phyloP scores from a whole-genome alignment of 352 stramenopile species.

The Pythium coloratum region DNA sequence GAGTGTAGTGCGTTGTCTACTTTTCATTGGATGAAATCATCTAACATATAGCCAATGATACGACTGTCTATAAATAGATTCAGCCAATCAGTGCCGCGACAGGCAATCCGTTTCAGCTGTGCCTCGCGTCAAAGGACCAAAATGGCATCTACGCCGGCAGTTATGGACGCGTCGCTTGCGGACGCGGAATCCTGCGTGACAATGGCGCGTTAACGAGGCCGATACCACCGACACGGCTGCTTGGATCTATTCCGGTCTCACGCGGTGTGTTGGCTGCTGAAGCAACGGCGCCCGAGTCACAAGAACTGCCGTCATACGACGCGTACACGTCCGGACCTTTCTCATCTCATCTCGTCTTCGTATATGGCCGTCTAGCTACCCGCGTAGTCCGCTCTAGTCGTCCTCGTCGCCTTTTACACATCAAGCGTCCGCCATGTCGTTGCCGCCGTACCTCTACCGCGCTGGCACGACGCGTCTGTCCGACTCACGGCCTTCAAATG shows the following conservation, averaged over 20 bases:
- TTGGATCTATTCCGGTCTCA: not conserved
- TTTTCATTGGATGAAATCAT: not conserved
- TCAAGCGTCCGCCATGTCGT: constrained; percentile 9
- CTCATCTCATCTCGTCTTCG: not conserved
- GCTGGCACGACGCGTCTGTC: constrained; percentile 11
- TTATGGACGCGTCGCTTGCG: not conserved
- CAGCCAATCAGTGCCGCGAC: not conserved
- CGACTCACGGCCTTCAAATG: not conserved
- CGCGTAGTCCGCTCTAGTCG: not conserved
- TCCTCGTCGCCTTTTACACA: not conserved
- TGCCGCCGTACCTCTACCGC: constrained; percentile 27
- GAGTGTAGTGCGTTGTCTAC: not conserved
- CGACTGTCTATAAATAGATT: not conserved
- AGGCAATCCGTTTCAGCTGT: constrained; percentile 1
- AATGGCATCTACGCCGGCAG: not conserved
- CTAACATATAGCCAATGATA: not conserved
- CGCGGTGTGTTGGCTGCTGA: not conserved
- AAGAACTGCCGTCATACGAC: not conserved
- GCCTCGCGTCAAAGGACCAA: not conserved
- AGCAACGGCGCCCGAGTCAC: not conserved
- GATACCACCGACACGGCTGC: not conserved
- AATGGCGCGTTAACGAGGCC: not conserved
- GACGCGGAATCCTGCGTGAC: not conserved
- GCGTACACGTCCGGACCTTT: not conserved
- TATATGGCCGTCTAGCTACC: not conserved